Percentiles rank a stretch among this genome's conserved stretches.
Evolutionary conservation across 2,329 filamentous ascomycete species (phyloP).

Genomic region (Penicillium griseofulvum): DNA sequence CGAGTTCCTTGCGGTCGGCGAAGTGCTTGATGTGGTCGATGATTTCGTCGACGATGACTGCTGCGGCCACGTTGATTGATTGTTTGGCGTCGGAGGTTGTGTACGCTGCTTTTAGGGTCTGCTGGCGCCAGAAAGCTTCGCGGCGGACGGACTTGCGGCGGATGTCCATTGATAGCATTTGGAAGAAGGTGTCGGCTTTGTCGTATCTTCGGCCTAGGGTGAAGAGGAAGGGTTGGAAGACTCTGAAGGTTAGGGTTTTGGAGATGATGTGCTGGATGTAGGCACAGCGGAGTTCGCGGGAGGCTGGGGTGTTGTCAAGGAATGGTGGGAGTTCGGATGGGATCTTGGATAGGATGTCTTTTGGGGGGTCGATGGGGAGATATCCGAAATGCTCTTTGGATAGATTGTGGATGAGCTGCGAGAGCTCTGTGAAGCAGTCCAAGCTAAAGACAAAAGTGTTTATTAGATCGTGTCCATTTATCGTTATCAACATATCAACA

Average conservation of each 20-base stretch:
- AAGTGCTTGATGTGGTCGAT: constrained; percentile 55
- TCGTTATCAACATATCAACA: constrained; percentile 35
- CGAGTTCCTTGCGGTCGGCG: constrained; percentile 51
- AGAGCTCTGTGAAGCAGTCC: constrained; percentile 53
- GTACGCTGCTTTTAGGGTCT: constrained; percentile 58
- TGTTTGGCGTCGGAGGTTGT: constrained; percentile 57
- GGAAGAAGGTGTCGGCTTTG: constrained; percentile 56
- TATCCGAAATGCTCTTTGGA: constrained; percentile 53
- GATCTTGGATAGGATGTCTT: constrained; percentile 52
- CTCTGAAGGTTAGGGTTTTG: constrained; percentile 54
- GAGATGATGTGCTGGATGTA: constrained; percentile 58
- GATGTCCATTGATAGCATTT: constrained; percentile 55
- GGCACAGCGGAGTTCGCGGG: constrained; percentile 52
- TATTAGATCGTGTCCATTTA: constrained; percentile 46
- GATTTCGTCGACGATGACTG: constrained; percentile 57
- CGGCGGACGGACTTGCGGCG: constrained; percentile 56
- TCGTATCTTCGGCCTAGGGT: constrained; percentile 54
- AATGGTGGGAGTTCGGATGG: constrained; percentile 55
- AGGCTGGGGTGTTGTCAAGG: constrained; percentile 52
- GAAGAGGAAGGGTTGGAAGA: constrained; percentile 60
- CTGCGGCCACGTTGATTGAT: constrained; percentile 55
- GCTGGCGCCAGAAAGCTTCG: constrained; percentile 58
- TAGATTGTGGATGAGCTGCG: constrained; percentile 52
- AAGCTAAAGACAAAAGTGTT: constrained; percentile 43
- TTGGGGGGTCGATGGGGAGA: constrained; percentile 50